Evolutionary conservation across 306 rosid genomes (phyloP).

Genomic region (Cucumis sativus): Cucumber_9930_V3 NC_026656.2:6360501-6361000

Average conservation of each 20-base stretch:
- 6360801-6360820: background rate
- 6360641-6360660: background rate
- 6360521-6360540: background rate
- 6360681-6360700: background rate
- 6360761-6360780: background rate
- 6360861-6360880: background rate
- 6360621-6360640: background rate
- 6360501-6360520: background rate
- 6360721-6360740: background rate
- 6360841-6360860: too few relatives aligned
- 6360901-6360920: background rate
- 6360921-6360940: background rate
- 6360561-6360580: background rate
- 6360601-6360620: background rate
- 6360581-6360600: background rate
- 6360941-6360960: background rate
- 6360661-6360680: background rate
- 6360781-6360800: background rate
- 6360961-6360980: background rate
- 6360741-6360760: background rate
- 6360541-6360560: background rate
- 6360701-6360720: background rate
- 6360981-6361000: background rate
- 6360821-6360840: background rate
- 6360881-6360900: background rate